Conservation (phyloP, 2,329 filamentous ascomycete genomes). For the Trichoderma sp. region DNA sequence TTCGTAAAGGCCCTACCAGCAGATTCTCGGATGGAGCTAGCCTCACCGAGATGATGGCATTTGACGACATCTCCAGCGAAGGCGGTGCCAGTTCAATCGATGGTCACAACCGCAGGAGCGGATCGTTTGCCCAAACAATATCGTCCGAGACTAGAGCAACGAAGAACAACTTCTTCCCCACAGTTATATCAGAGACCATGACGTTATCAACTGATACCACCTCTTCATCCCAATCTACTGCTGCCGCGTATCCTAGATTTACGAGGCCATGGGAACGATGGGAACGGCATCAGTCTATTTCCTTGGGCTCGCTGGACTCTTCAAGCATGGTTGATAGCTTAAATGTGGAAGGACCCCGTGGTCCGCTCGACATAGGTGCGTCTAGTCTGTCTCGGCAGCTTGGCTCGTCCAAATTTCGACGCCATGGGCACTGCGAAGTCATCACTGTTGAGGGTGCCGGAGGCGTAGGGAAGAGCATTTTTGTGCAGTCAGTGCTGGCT, state of each 20-base stretch:
- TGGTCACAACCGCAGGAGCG: conserved; percentile 48
- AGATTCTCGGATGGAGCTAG: conserved; percentile 55
- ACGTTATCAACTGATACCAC: conserved; percentile 46
- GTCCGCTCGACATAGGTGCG: conserved; percentile 45
- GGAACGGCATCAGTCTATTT: conserved; percentile 53
- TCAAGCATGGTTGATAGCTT: conserved; percentile 47
- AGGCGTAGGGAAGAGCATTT: conserved; percentile 63
- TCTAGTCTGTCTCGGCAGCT: conserved; percentile 54
- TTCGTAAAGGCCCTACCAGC: conserved; percentile 41
- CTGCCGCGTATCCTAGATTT: conserved; percentile 35
- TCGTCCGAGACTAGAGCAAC: conserved; percentile 41
- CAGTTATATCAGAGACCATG: conserved; percentile 42
- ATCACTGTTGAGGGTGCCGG: conserved; percentile 60
- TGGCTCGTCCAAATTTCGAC: conserved; percentile 56
- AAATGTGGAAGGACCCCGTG: conserved; percentile 43
- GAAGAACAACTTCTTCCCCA: conserved; percentile 41
- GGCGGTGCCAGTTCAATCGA: conserved; percentile 55
- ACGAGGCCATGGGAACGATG: conserved; percentile 52
- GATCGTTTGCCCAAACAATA: conserved; percentile 46
- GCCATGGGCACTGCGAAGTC: conserved; percentile 63
- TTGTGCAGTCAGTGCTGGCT: conserved; percentile 61
- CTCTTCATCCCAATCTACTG: conserved; percentile 45
- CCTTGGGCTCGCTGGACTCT: conserved; percentile 49
- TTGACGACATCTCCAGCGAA: conserved; percentile 57
- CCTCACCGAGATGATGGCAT: conserved; percentile 39